Base-by-base conservation (phyloP, 2,329 filamentous ascomycete genomes). In the Paecilomyces niveus region DNA sequence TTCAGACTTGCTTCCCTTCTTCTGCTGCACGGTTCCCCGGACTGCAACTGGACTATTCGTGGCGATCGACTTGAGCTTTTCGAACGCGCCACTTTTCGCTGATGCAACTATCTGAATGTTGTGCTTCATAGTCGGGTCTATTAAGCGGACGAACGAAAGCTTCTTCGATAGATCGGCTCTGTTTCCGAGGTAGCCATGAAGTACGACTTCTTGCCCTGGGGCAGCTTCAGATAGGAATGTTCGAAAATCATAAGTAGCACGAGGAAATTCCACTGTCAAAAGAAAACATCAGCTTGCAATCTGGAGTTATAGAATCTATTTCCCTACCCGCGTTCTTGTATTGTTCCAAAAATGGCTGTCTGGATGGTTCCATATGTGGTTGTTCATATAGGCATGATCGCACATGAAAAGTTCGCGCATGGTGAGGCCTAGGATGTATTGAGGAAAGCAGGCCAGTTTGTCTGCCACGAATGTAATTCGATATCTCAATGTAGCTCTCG, bases 141-240 rank as follows among this genome's bases (percentile, higher is more conserved):
- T 74, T 35, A 85, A 69, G 55, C 87, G 81, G 54, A 86, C 86
- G 68, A 96, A 96, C 1, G 84, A 84, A 21, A 95, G 77, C 45
- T 83, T 85, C 57, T 86, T 86, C 29, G 85, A 85, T 22, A 92
- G 78, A 65, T 89, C 85, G 61, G 85, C 82, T 31, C 85, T 81
- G 60, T 84, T 85, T 26, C 85, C 85, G 0, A 96, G 73, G 65
- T 92, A 94, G 21, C 92, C 92, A 70, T 86, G 81, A 0, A 89
- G 71, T 0, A 79, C 78, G 32, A 89, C 79, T 21, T 74, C 67
- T 7, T 77, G 65, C 5, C 70, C 74, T 3, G 68, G 60, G 15
- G 66, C 61, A 9, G 67, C 70, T 52, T 70, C 57, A 4, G 67
- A 61, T 33, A 74, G 61, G 39, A 77, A 70, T 0, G 67, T 66